A percentile compares a stretch with the other conserved stretches of the same genome.
Conservation (phyloP, 805 yeast species). For the Torulaspora microellipsoides region DNA sequence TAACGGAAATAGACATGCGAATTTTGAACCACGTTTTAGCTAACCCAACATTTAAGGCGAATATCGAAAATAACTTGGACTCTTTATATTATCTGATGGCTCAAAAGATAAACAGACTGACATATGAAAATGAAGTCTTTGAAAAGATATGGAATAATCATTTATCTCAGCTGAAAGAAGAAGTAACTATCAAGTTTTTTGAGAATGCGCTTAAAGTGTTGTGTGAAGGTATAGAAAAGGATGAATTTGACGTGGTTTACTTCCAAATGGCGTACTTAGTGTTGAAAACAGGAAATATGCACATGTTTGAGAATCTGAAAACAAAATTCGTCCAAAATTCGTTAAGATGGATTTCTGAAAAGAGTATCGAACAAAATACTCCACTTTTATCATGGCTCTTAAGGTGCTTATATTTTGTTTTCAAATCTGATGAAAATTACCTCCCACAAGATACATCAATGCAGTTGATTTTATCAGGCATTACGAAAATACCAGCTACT, state of each 20-base stretch:
- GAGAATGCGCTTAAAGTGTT: constrained; percentile 2
- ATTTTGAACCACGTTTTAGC: constrained; percentile 40
- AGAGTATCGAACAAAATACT: background rate
- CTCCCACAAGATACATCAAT: constrained; percentile 8
- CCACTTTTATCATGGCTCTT: constrained; percentile 32
- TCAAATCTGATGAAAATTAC: constrained; percentile 7
- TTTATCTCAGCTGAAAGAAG: constrained; percentile 37
- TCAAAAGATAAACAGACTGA: constrained; percentile 9
- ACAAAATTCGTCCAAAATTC: constrained; percentile 3
- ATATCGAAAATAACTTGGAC: constrained; percentile 39
- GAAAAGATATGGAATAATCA: constrained; percentile 40
- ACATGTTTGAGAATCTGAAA: background rate
- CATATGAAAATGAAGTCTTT: constrained; percentile 28
- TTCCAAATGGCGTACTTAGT: constrained; percentile 17
- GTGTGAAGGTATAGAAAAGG: constrained; percentile 1
- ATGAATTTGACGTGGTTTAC: constrained; percentile 2
- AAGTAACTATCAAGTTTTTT: constrained; percentile 16
- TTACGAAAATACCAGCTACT: constrained; percentile 3
- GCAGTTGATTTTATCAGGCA: constrained; percentile 4
- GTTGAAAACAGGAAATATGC: constrained; percentile 3
- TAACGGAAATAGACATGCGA: constrained; percentile 8
- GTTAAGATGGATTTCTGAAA: background rate
- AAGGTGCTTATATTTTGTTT: constrained; percentile 25
- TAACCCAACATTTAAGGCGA: constrained; percentile 52
- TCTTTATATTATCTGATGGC: constrained; percentile 16